Conservation (phyloP, 1,284 basidiomycete species). For the Sanguinoderma infundibulare region DNA sequence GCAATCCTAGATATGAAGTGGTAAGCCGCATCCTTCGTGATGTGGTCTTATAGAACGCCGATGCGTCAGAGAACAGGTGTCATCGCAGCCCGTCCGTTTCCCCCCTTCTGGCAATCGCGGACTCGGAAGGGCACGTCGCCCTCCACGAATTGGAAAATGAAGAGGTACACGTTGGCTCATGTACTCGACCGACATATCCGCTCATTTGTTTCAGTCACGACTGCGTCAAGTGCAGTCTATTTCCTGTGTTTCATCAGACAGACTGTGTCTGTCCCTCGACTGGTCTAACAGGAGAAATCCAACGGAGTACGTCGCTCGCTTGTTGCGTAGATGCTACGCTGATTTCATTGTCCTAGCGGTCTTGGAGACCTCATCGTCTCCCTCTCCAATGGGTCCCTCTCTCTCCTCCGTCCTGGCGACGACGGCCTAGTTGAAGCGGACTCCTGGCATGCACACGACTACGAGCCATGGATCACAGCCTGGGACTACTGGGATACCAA, state of each 20-base stretch:
- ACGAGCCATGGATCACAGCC: constrained; percentile 93
- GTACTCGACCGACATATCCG: background rate
- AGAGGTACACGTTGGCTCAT: constrained; percentile 45
- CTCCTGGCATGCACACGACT: constrained; percentile 90
- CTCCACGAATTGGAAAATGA: constrained; percentile 58
- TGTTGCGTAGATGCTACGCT: background rate
- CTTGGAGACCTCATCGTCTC: constrained; percentile 75
- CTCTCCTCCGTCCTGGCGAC: constrained; percentile 55
- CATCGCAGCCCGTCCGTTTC: constrained; percentile 46
- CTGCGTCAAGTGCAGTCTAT: constrained; percentile 55
- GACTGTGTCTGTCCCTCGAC: constrained; percentile 85
- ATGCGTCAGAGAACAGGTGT: constrained; percentile 47
- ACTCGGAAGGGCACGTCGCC: constrained; percentile 81
- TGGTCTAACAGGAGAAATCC: constrained; percentile 74
- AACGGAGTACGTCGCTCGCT: constrained; percentile 23
- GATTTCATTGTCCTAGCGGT: constrained; percentile 38
- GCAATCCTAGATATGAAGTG: constrained; percentile 96
- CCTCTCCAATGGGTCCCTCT: constrained; percentile 77
- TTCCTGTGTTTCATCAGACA: constrained; percentile 59
- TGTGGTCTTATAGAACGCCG: background rate
- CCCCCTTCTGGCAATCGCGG: constrained; percentile 72
- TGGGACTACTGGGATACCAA: constrained; percentile 87
- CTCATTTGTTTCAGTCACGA: constrained; percentile 40
- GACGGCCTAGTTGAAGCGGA: constrained; percentile 49
- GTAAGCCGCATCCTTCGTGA: constrained; percentile 43